Conservation (phyloP, 768 basidiomycete genomes). For the Dentipellis sp. region DNA sequence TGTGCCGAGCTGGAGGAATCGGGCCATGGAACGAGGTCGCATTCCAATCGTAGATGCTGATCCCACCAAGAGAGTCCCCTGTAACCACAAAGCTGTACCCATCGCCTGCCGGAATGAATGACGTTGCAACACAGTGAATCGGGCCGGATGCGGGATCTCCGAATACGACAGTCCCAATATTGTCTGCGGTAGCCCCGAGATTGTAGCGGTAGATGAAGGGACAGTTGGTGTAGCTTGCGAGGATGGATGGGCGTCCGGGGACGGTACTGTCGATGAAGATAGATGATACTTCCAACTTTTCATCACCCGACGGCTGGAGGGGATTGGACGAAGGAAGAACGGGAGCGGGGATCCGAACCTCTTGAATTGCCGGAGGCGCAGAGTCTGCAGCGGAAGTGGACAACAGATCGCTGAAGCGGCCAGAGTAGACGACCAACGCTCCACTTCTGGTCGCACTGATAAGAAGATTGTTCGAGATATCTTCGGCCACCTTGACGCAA, state of each 20-base stretch:
- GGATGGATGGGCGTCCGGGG: constrained; percentile 22
- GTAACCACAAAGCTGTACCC: constrained; percentile 45
- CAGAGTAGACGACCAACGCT: constrained; percentile 45
- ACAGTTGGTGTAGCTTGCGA: constrained; percentile 44
- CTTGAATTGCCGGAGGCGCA: not conserved
- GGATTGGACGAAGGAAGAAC: not conserved
- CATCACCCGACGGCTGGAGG: not conserved
- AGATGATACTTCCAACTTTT: not conserved
- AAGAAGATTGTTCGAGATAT: constrained; percentile 33
- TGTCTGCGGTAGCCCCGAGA: constrained; percentile 23
- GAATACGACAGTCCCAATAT: constrained; percentile 31
- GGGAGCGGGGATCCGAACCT: constrained; percentile 1
- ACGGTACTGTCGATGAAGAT: constrained; percentile 5
- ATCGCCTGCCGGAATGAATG: constrained; percentile 29
- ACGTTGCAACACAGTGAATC: constrained; percentile 41
- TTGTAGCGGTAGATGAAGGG: constrained; percentile 43
- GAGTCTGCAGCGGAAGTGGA: not conserved
- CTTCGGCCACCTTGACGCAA: constrained; percentile 40
- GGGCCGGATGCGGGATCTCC: constrained; percentile 43
- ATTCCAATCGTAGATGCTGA: constrained; percentile 53
- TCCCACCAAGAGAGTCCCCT: constrained; percentile 57
- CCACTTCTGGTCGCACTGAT: constrained; percentile 49
- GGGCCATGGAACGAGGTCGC: constrained; percentile 4
- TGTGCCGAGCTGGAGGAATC: constrained; percentile 31
- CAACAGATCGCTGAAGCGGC: constrained; percentile 23